phyloP scores from a whole-genome alignment of 202 grass and related monocot genomes.

The Dendrocalamus latiflorus region DNA sequence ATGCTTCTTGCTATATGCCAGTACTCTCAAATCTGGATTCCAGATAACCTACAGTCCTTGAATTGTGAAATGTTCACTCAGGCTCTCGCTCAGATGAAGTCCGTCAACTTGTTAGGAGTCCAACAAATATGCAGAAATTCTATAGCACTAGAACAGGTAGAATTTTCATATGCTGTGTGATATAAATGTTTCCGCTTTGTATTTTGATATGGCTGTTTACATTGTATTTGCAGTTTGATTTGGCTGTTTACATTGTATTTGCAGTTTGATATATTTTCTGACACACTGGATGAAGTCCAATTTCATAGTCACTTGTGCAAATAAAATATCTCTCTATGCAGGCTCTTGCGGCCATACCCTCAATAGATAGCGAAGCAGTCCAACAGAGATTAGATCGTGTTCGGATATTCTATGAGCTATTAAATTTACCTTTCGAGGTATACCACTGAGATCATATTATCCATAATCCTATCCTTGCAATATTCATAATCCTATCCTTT shows the following conservation, averaged over 20 bases:
- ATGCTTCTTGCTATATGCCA: slow-evolving; percentile 5
- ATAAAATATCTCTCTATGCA: slow-evolving; percentile 33
- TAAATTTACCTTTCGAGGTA: slow-evolving; percentile 91
- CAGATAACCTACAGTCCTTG: slow-evolving; percentile 5
- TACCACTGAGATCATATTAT: background rate
- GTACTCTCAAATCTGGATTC: background rate
- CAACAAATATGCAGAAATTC: slow-evolving; percentile 99
- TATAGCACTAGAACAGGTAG: slow-evolving; percentile 90
- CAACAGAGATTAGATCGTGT: slow-evolving; percentile 87
- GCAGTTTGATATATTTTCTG: background rate
- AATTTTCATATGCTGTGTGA: slow-evolving; percentile 4
- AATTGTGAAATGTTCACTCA: slow-evolving; percentile 37
- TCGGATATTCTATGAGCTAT: slow-evolving; percentile 75
- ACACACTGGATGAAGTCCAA: background rate
- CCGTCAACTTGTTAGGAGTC: slow-evolving; percentile 90
- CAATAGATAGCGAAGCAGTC: slow-evolving; percentile 76
- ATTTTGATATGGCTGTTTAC: slow-evolving; percentile 14
- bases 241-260: slow-evolving; percentile 7
- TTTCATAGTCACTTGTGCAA: background rate
- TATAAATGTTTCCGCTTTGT: slow-evolving; percentile 3
- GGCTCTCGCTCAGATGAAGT: slow-evolving; percentile 92
- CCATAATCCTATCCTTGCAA: slow-evolving; percentile 13
- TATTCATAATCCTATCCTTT: slow-evolving; percentile 15
- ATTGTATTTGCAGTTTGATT: background rate
- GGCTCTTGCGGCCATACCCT: slow-evolving; percentile 89